Conservation (phyloP, 768 basidiomycete genomes). For the Russula brevipes region DNA sequence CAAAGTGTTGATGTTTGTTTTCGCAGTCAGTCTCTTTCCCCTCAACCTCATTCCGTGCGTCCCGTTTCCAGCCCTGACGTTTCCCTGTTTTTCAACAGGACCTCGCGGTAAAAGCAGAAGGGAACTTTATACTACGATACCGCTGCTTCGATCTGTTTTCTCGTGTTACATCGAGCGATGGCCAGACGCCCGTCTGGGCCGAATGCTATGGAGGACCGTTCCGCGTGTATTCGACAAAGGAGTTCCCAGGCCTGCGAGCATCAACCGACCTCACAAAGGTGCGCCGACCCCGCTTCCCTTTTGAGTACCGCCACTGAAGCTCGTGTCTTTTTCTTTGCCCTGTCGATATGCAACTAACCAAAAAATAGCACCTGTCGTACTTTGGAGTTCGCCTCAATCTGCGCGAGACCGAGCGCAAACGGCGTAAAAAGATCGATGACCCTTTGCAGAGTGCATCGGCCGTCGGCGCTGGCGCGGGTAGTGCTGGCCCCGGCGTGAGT, state of each 20-base stretch:
- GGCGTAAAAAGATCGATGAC: constrained; percentile 38
- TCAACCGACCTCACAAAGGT: constrained; percentile 69
- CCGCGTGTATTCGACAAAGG: constrained; percentile 64
- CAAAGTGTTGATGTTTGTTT: constrained; percentile 56
- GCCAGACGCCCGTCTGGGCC: constrained; percentile 46
- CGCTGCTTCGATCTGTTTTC: constrained; percentile 60
- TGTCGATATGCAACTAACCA: not conserved
- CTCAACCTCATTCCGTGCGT: not conserved
- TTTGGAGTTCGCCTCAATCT: constrained; percentile 57
- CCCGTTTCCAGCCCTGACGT: constrained; percentile 1
- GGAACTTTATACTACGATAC: constrained; percentile 62
- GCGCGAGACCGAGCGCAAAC: constrained; percentile 52
- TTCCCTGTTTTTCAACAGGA: constrained; percentile 41
- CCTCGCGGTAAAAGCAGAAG: constrained; percentile 64
- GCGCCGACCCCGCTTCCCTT: not conserved
- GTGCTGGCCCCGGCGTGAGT: not conserved
- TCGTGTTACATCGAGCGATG: constrained; percentile 33
- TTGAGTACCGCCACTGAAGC: not conserved
- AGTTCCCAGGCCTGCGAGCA: constrained; percentile 61
- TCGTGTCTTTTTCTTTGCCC: not conserved
- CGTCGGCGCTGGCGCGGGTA: not conserved
- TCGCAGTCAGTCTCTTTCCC: constrained; percentile 43
- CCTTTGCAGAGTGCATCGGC: constrained; percentile 15
- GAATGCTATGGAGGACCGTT: constrained; percentile 62
- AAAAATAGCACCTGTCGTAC: constrained; percentile 43